Evolutionary conservation across 768 basidiomycete genomes (phyloP).

Genomic region (Boletus subcaerulescens): DNA sequence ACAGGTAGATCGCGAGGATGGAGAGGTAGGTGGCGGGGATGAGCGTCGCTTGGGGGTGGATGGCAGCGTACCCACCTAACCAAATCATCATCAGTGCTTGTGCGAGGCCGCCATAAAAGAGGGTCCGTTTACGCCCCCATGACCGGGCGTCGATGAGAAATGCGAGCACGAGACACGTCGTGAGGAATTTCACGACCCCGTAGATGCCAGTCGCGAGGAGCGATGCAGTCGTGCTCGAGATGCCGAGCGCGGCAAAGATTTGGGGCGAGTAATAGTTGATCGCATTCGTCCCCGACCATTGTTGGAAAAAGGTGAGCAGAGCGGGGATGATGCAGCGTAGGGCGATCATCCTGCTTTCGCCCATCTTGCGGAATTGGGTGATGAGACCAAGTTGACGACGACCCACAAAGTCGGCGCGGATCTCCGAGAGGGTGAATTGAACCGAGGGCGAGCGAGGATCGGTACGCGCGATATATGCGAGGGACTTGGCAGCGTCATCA

Average conservation of each 20-base stretch:
- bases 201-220: conserved; percentile 42
- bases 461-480: conserved; percentile 28
- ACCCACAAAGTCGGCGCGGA: conserved; percentile 34
- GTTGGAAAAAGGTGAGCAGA: conserved; percentile 36
- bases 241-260: conserved; percentile 36
- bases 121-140: conserved; percentile 37
- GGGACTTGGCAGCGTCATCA: conserved; percentile 33
- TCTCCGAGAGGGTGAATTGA: conserved; percentile 33
- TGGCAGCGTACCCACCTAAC: conserved; percentile 31
- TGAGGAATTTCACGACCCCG: conserved; percentile 38
- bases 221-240: conserved; percentile 30
- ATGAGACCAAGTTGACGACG: conserved; percentile 25
- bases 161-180: conserved; percentile 30
- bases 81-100: conserved; percentile 39
- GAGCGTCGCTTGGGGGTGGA: conserved; percentile 27
- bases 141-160: conserved; percentile 35
- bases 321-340: conserved; percentile 33
- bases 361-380: conserved; percentile 34
- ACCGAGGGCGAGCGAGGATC: conserved; percentile 27
- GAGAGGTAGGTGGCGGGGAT: conserved; percentile 33
- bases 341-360: conserved; percentile 27
- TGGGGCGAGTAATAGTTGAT: conserved; percentile 41
- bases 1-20: conserved; percentile 37
- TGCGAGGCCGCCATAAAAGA: conserved; percentile 35
- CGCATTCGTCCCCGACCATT: conserved; percentile 42